Evolutionary conservation across 2,329 filamentous ascomycete species (phyloP).

Genomic region (Dactylellina leptospora): DNA sequence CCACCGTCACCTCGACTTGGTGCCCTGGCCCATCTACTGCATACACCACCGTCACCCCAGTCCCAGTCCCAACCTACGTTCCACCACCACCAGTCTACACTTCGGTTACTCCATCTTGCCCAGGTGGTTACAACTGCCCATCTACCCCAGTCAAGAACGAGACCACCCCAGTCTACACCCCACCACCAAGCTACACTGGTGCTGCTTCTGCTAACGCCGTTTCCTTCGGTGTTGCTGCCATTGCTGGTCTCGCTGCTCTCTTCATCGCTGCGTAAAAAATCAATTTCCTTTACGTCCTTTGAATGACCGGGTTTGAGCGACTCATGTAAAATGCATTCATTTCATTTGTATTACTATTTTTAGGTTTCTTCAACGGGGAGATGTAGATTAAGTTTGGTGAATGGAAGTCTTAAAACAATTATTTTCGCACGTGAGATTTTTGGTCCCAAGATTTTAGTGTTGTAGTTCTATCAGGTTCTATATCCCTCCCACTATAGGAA

Average conservation of each 20-base stretch:
- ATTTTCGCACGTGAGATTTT: constrained; percentile 1
- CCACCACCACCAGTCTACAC: not conserved
- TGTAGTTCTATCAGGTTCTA: no score
- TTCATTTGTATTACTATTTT: constrained; percentile 54
- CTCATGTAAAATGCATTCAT: constrained; percentile 52
- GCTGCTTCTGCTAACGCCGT: constrained; percentile 49
- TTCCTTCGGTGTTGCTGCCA: constrained; percentile 50
- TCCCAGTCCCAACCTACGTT: not conserved
- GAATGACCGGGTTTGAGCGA: constrained; percentile 51
- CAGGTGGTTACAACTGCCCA: constrained; percentile 1
- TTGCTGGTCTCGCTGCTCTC: constrained; percentile 51
- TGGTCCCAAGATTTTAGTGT: not conserved
- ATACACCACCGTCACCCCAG: constrained; percentile 9
- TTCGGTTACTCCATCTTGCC: constrained; percentile 12
- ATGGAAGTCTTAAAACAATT: constrained; percentile 46
- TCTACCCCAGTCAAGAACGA: constrained; percentile 25
- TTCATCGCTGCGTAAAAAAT: constrained; percentile 53
- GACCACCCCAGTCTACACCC: constrained; percentile 37
- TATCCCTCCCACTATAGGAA: no score
- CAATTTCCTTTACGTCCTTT: constrained; percentile 49
- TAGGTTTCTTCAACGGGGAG: constrained; percentile 47
- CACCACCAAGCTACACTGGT: constrained; percentile 53
- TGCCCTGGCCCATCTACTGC: constrained; percentile 28
- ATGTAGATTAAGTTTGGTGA: constrained; percentile 53
- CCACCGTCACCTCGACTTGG: constrained; percentile 46